These are phyloP conservation scores for Fusarium sp. DNA, from an alignment of 2,329 filamentous ascomycete genomes.

Conservation along the genomic window DNA sequence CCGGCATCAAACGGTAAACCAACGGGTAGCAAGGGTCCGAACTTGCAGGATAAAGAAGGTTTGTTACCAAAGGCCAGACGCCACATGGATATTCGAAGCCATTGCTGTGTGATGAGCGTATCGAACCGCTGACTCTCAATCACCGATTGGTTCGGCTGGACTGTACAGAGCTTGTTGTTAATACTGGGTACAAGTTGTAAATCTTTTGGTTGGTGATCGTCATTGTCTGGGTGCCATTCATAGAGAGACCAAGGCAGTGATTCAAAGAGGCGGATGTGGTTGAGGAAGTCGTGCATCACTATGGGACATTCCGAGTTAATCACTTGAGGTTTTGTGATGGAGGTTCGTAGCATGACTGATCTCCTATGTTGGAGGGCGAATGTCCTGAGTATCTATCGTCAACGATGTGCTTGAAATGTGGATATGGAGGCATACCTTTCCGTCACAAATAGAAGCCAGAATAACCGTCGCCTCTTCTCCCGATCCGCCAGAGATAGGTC, in stretches of 20 bases:
- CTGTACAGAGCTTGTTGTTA: conserved; percentile 42
- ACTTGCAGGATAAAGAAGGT: conserved; percentile 32
- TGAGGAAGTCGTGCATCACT: conserved; percentile 50
- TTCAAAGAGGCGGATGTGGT: conserved; percentile 48
- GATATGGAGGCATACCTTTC: conserved; percentile 36
- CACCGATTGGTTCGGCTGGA: conserved; percentile 44
- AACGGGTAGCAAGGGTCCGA: conserved; percentile 32
- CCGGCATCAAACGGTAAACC: conserved; percentile 47
- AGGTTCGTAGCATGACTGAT: conserved; percentile 45
- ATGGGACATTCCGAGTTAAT: conserved; percentile 47
- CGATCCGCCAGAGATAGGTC: conserved; percentile 37
- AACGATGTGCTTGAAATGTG: not conserved
- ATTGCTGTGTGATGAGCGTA: conserved; percentile 49
- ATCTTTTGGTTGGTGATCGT: conserved; percentile 32
- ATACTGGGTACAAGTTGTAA: conserved; percentile 41
- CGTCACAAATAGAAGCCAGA: conserved; percentile 52
- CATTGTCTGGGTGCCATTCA: conserved; percentile 44
- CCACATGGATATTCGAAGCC: conserved; percentile 49
- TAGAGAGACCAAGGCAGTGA: conserved; percentile 45
- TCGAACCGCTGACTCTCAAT: conserved; percentile 50
- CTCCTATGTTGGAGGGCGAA: conserved; percentile 47
- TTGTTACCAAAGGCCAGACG: conserved; percentile 45
- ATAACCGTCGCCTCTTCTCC: conserved; percentile 45
- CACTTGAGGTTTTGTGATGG: conserved; percentile 46
- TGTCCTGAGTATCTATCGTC: conserved; percentile 34